phyloP scores from a whole-genome alignment of 352 stramenopile genomes.

The Pythium graminicola region DNA sequence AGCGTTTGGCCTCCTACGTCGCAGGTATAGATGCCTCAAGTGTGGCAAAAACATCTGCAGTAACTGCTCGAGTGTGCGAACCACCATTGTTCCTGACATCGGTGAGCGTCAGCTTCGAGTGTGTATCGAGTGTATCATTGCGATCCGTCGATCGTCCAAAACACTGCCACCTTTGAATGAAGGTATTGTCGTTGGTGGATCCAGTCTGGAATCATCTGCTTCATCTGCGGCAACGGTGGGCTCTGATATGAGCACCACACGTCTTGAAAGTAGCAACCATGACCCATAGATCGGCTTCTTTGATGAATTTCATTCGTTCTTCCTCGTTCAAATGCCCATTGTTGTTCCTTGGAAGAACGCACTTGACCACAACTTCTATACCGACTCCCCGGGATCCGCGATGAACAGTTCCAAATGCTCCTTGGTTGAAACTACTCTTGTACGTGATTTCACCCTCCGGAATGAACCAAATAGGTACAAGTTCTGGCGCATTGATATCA shows the following conservation, averaged over 20 bases:
- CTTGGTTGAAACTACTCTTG: too few species aligned
- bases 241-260: constrained; percentile 20
- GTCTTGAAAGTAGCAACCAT: constrained; percentile 6
- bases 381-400: too few species aligned
- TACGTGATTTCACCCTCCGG: too few species aligned
- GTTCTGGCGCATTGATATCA: too few species aligned
- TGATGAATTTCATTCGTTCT: too few species aligned
- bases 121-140: constrained; percentile 70
- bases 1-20: constrained; percentile 67
- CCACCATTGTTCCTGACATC: constrained; percentile 55
- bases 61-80: constrained; percentile 64
- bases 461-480: too few species aligned
- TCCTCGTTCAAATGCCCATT: too few species aligned
- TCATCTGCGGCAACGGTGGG: constrained; percentile 7
- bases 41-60: constrained; percentile 76
- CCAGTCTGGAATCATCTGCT: constrained; percentile 1
- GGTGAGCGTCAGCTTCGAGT: constrained; percentile 70
- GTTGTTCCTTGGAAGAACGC: too few species aligned
- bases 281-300: too few species aligned
- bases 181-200: neutral
- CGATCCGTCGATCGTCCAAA: constrained; percentile 53
- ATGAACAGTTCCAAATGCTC: too few species aligned
- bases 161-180: constrained; percentile 17
- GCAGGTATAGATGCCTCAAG: constrained; percentile 79
- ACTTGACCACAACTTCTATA: too few species aligned